Evolutionary conservation across 129 eudicot genomes (phyloP).

Genomic region (Ambrosia trifida): DNA sequence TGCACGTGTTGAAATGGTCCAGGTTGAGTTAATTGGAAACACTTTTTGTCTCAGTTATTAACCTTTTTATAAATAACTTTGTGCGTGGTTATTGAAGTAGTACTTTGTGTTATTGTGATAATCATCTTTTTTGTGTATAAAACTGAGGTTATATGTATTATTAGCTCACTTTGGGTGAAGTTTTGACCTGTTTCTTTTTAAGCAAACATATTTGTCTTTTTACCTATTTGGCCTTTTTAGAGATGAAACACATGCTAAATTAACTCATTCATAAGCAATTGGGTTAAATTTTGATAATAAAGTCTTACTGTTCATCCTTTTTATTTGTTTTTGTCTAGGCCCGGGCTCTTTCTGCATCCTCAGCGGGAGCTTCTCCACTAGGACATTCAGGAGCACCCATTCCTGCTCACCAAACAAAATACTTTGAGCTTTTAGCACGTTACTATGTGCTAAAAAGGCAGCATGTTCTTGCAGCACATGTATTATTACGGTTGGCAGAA

Average conservation of each 20-base stretch:
- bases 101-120: not conserved
- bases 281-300: not conserved
- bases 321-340: slow-evolving; percentile 29
- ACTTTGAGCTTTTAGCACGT: slow-evolving; percentile 90
- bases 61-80: not conserved
- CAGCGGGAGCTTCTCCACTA: slow-evolving; percentile 47
- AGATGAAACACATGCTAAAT: not conserved
- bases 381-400: slow-evolving; percentile 52
- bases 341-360: slow-evolving; percentile 42
- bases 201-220: not conserved
- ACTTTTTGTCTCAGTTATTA: not conserved
- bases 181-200: not conserved
- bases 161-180: not conserved
- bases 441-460: slow-evolving; percentile 92
- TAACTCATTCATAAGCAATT: not conserved
- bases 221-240: not conserved
- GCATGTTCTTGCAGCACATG: slow-evolving; percentile 94
- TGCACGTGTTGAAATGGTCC: not conserved
- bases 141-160: not conserved
- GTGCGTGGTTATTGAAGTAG: not conserved
- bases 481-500: slow-evolving; percentile 79
- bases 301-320: slow-evolving; percentile 5
- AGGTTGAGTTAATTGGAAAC: not conserved
- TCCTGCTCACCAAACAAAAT: slow-evolving; percentile 69
- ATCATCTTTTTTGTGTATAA: slow-evolving; percentile 6